Evolutionary conservation across 345 rosid genomes (phyloP).

Genomic region (Acer saccharum): DNA sequence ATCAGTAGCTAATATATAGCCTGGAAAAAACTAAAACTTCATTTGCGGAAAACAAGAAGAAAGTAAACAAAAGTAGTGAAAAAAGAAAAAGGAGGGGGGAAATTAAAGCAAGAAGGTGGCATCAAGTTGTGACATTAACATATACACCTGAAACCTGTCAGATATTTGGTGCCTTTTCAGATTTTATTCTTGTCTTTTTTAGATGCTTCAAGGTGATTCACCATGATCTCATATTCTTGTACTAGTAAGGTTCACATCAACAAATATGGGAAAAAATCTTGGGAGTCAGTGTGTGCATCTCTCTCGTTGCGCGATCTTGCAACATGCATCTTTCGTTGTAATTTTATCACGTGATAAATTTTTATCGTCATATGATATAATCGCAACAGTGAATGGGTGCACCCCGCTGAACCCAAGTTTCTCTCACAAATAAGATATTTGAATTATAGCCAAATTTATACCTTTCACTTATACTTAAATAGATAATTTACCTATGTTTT

Average conservation of each 20-base stretch:
- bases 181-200: neutral
- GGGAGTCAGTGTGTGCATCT: too few species aligned
- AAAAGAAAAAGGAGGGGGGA: neutral
- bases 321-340: too few species aligned
- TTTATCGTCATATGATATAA: too few species aligned
- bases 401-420: too few species aligned
- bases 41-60: neutral
- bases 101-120: neutral
- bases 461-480: too few species aligned
- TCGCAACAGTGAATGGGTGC: too few species aligned
- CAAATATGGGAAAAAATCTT: too few species aligned
- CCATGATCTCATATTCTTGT: neutral
- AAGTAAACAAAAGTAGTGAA: neutral
- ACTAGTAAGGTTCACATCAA: neutral
- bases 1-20: neutral
- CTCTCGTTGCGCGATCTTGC: too few species aligned
- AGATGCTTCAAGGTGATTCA: neutral
- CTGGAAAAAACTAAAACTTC: neutral
- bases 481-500: too few species aligned
- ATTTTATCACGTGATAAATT: too few species aligned
- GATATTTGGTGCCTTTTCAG: neutral
- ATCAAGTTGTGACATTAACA: neutral
- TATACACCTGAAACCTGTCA: neutral
- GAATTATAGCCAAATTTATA: too few species aligned
- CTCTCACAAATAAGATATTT: too few species aligned